Base-by-base conservation (phyloP, 306 rosid species). In the Cercis canadensis region DNA sequence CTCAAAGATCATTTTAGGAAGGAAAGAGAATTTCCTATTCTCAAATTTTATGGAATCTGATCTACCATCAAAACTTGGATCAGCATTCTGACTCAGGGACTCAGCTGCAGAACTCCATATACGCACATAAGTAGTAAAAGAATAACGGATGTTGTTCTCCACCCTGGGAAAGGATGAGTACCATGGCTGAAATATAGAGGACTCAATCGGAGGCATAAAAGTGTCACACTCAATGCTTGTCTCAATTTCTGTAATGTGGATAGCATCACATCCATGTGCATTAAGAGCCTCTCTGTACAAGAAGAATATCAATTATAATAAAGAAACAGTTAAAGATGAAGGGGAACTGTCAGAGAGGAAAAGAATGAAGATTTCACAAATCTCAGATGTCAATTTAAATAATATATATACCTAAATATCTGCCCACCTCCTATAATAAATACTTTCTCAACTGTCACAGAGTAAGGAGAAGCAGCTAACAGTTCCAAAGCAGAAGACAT, bases 401-500 rank as follows among this genome's bases (percentile, higher is more conserved):
- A 62, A 52, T 4, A 8, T 3, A 24, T 67, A 13, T 67, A 95
- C 99, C 97, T 86, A 47, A 95, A 74, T 69, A 86, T 85, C 83
- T 95, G 83, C 10, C 92, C 97, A 34, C 99, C 99, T 33, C 99
- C 99, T 8, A 85, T 85, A 43, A 95, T 80, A 81, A 95, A 95
- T 55, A 95, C 97, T 85, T 85, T 91, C 84, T 95, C 99, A 72
- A 95, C 89, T 73, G 99, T 89, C 66, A 86, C 76, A 71, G 90
- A 84, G 75, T 95, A 95, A 14, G 99, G 99, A 54, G 97, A 82
- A 76, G 92, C 78, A 75, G 99, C 97, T 67, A 95, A 80, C 58
- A 95, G 70, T 71, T 91, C 96, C 90, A 95, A 75, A 70, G 99
- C 96, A 75, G 99, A 95, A 44, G 82, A 52, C 68, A 91, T 68